These are phyloP conservation scores for Pichia deserticola DNA, from an alignment of 805 yeast species.

Conservation along the genomic window DNA sequence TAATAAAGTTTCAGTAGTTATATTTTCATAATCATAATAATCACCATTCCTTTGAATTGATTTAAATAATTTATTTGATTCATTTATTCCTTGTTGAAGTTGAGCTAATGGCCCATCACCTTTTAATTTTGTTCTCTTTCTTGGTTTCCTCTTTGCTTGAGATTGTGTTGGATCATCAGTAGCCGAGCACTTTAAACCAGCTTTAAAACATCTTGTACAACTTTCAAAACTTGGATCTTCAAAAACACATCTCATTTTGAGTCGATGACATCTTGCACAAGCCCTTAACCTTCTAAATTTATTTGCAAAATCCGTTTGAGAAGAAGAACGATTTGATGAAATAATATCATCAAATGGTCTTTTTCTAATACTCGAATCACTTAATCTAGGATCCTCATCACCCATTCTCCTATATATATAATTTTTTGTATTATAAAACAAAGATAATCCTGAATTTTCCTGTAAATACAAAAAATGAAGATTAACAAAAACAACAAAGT, in stretches of 20 bases:
- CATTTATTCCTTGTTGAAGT: conserved; percentile 23
- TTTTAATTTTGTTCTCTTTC: conserved; percentile 24
- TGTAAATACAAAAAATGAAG: background rate
- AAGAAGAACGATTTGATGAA: background rate
- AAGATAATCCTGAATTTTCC: too few relatives aligned
- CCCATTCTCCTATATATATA: background rate
- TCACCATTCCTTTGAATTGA: conserved; percentile 15
- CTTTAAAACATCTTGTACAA: conserved; percentile 39
- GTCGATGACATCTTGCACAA: conserved; percentile 48
- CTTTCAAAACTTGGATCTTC: conserved; percentile 37
- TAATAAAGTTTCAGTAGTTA: conserved; percentile 15
- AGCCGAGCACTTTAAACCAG: conserved; percentile 40
- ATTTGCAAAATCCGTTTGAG: conserved; percentile 29
- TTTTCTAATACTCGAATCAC: background rate
- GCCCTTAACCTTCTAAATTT: conserved; percentile 43
- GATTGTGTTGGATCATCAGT: conserved; percentile 45
- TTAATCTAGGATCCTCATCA: background rate
- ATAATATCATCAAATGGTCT: conserved; percentile 1
- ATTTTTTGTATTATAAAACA: too few relatives aligned
- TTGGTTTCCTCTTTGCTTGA: conserved; percentile 30
- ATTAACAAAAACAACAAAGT: background rate
- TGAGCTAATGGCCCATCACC: conserved; percentile 22
- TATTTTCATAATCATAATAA: conserved; percentile 13
- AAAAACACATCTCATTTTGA: conserved; percentile 46
- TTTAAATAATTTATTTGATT: conserved; percentile 19